Conservation (phyloP, 78 protist species). For the Isochrysis galbana region DNA sequence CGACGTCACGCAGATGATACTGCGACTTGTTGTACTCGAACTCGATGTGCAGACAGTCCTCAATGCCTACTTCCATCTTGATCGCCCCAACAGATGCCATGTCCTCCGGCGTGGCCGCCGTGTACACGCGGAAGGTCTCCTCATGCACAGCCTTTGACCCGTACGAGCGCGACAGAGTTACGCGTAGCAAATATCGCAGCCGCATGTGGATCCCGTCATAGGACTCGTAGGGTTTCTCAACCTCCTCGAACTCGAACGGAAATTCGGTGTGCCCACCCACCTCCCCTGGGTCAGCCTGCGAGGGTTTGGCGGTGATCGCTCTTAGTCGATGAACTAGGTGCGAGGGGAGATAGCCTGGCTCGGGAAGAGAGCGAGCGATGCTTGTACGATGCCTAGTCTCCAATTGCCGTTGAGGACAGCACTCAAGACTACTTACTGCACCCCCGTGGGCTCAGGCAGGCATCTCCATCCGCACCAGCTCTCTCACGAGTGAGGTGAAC, state of each 20-base stretch:
- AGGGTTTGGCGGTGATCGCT: too few species aligned
- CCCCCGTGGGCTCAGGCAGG: too few species aligned
- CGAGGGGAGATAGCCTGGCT: too few species aligned
- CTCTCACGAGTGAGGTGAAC: constrained; percentile 78
- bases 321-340: too few species aligned
- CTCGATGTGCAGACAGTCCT: constrained; percentile 96
- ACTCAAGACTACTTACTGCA: too few species aligned
- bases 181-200: constrained; percentile 83
- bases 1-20: constrained; percentile 83
- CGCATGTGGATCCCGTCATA: constrained; percentile 94
- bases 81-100: constrained; percentile 80
- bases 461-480: constrained; percentile 39
- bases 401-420: too few species aligned
- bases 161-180: constrained; percentile 67
- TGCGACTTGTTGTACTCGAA: constrained; percentile 93
- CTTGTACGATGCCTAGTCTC: too few species aligned
- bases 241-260: constrained; percentile 67
- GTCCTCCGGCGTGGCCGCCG: neutral
- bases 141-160: constrained; percentile 68
- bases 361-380: too few species aligned
- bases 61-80: constrained; percentile 97
- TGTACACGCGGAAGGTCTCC: constrained; percentile 87
- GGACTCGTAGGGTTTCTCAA: constrained; percentile 85
- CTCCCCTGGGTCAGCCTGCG: constrained; percentile 86
- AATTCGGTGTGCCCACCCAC: constrained; percentile 33